Conservation (phyloP, 768 basidiomycete species). For the Daedaleopsis sinensis region DNA sequence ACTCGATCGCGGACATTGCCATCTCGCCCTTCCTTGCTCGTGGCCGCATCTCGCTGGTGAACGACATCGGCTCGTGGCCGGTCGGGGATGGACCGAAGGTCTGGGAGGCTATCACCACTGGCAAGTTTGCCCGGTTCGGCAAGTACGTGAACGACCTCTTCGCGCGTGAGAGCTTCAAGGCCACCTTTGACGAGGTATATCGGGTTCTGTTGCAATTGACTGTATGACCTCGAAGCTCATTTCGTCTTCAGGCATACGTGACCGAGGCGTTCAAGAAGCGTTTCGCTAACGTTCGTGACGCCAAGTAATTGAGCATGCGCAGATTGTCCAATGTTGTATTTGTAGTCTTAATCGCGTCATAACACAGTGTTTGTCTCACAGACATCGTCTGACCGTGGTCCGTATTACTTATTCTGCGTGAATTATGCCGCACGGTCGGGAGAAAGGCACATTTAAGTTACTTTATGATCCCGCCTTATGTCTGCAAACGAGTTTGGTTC, state of each 20-base stretch:
- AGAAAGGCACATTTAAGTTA: too few species aligned
- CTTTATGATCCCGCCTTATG: too few species aligned
- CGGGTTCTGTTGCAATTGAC: not conserved
- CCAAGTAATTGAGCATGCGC: not conserved
- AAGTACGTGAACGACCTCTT: constrained; percentile 52
- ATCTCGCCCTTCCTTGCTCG: constrained; percentile 65
- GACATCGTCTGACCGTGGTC: too few species aligned
- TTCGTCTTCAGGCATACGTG: constrained; percentile 20
- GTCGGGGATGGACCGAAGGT: constrained; percentile 50
- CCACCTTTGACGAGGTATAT: constrained; percentile 54
- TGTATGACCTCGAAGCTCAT: not conserved
- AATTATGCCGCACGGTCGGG: too few species aligned
- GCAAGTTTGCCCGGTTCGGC: constrained; percentile 52
- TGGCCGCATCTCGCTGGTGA: constrained; percentile 43
- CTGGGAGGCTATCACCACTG: constrained; percentile 40
- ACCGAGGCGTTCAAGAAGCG: constrained; percentile 21
- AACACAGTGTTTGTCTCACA: too few species aligned
- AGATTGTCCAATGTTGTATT: not conserved
- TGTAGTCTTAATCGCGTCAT: not conserved
- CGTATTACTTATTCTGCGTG: too few species aligned
- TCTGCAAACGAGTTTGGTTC: not conserved
- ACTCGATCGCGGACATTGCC: constrained; percentile 66
- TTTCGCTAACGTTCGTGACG: constrained; percentile 17
- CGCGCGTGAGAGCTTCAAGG: constrained; percentile 54
- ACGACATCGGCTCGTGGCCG: constrained; percentile 55